These are phyloP conservation scores for Neonectria sp. DNA, from an alignment of 2,329 filamentous ascomycete genomes.

Conservation along the genomic window DNA sequence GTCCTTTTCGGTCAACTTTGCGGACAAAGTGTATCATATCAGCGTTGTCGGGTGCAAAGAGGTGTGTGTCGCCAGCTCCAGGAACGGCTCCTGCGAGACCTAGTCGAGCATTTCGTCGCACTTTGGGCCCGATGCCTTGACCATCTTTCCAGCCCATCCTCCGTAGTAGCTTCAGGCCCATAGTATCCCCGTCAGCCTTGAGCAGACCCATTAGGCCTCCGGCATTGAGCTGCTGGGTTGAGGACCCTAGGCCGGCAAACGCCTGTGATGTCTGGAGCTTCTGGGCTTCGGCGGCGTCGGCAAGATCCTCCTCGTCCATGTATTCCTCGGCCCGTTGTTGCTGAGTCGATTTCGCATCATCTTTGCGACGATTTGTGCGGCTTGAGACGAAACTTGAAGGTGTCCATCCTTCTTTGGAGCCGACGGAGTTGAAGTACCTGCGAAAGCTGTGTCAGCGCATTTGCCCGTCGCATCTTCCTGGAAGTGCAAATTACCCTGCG, in stretches of 20 bases:
- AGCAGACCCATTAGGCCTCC: constrained; percentile 80
- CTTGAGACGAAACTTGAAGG: constrained; percentile 94
- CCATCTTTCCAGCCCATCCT: constrained; percentile 97
- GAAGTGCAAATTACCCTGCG: constrained; percentile 78
- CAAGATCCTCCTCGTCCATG: constrained; percentile 98
- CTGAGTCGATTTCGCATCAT: constrained; percentile 69
- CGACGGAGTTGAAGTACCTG: constrained; percentile 97
- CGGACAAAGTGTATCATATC: constrained; percentile 75
- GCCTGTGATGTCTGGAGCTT: constrained; percentile 79
- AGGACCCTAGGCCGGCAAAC: constrained; percentile 83
- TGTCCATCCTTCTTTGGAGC: constrained; percentile 98
- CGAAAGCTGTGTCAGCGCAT: constrained; percentile 30
- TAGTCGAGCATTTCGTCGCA: constrained; percentile 81
- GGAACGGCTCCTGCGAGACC: constrained; percentile 59
- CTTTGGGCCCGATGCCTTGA: constrained; percentile 91
- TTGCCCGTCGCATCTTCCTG: not conserved
- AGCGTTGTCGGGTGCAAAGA: constrained; percentile 90
- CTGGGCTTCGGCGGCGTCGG: constrained; percentile 85
- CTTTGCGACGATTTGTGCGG: constrained; percentile 81
- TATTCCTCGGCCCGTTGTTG: constrained; percentile 87
- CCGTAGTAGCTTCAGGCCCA: constrained; percentile 87
- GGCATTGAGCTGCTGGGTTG: constrained; percentile 68
- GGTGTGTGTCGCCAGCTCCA: constrained; percentile 67
- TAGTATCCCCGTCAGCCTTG: constrained; percentile 81
- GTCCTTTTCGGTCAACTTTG: constrained; percentile 79